Base-by-base conservation (phyloP, 2,329 filamentous ascomycete genomes). In the Sporothrix brasiliensis region DNA sequence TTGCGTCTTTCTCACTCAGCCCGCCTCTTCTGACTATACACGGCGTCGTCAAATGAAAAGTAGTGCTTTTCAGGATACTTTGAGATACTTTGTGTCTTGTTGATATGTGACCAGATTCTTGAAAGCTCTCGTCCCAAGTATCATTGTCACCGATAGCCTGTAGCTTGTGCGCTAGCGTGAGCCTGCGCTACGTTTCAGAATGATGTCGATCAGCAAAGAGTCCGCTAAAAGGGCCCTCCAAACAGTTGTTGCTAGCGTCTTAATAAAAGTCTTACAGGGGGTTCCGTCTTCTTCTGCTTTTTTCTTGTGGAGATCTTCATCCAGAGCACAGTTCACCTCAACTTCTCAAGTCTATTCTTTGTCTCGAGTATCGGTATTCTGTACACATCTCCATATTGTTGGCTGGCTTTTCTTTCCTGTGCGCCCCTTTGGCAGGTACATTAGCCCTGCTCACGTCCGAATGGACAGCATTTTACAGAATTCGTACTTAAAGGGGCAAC, bases 391-490 rank as follows among this genome's bases (percentile, higher is more conserved):
- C 16, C 14, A 6, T 16, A 19, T 49, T 49, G 44, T 19, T 44
- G 56, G n/a, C 41, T 34, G 34, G 30, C 41, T 34, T 41, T 61
- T 61, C 56, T n/a, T 24, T 53, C 13, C 54, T 16, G 34, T 39
- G 13, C 49, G 63, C 67, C 53, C 53, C 39, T 21, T 34, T 34
- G 34, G 34, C 52, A 34, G 13, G 21, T 30, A 16, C 41, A 41
- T 30, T 34, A 30, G 34, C 49, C 53, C 16, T 60, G 24, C 41
- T 41, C 41, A 61, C 41, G n/a, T 60, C 67, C 47, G n/a, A 52
- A 52, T 60, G 53, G 52, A 58, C 67, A 49, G 10, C 52, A 60
- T 24, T 41, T 14, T 63, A 41, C n/a, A 53, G 19, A 54, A 13
- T 21, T 34, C 16, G 2, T 39, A 39, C 30, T 14, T 52, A 69